Conservation (phyloP, 2,329 filamentous ascomycete species). For the Chaetomiaceae sp. region DNA sequence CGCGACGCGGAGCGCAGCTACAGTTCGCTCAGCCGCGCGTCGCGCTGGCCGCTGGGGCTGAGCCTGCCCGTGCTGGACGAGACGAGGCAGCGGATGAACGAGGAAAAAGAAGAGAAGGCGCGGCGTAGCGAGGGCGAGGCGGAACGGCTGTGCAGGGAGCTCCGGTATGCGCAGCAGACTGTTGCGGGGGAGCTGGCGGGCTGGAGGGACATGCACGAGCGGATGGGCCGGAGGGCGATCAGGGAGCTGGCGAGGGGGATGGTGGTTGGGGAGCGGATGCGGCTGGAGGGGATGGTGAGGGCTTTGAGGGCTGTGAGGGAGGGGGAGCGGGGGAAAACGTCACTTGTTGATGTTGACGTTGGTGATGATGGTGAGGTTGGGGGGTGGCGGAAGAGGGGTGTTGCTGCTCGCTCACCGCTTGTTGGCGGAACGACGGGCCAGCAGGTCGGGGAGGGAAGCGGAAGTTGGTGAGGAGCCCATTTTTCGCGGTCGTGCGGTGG, state of each 20-base stretch:
- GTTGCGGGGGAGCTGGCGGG: slow-evolving; percentile 87
- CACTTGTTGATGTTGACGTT: neutral
- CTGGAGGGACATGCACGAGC: slow-evolving; percentile 87
- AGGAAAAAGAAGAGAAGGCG: slow-evolving; percentile 79
- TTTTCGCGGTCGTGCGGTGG: no score
- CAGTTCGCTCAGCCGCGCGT: slow-evolving; percentile 67
- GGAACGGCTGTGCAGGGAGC: slow-evolving; percentile 69
- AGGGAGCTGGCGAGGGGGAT: slow-evolving; percentile 71
- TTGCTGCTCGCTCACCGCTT: neutral
- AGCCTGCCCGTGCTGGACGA: slow-evolving; percentile 61
- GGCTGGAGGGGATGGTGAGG: slow-evolving; percentile 74
- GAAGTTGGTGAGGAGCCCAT: neutral
- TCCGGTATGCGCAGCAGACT: slow-evolving; percentile 88
- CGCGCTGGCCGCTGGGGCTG: slow-evolving; percentile 74
- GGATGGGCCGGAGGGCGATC: slow-evolving; percentile 69
- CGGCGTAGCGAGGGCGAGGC: slow-evolving; percentile 66
- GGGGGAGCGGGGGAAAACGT: neutral
- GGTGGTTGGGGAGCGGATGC: slow-evolving; percentile 73
- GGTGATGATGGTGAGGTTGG: neutral
- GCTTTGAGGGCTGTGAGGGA: slow-evolving; percentile 62
- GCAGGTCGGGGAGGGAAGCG: neutral
- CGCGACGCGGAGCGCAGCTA: slow-evolving; percentile 75
- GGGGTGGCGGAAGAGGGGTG: no score
- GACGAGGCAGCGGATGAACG: slow-evolving; percentile 72
- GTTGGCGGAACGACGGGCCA: neutral